Evolutionary conservation across 2,329 filamentous ascomycete genomes (phyloP), one percentile per base, ranked within the genome.

Genomic region (Byssoonygena ceratinophila): DNA sequence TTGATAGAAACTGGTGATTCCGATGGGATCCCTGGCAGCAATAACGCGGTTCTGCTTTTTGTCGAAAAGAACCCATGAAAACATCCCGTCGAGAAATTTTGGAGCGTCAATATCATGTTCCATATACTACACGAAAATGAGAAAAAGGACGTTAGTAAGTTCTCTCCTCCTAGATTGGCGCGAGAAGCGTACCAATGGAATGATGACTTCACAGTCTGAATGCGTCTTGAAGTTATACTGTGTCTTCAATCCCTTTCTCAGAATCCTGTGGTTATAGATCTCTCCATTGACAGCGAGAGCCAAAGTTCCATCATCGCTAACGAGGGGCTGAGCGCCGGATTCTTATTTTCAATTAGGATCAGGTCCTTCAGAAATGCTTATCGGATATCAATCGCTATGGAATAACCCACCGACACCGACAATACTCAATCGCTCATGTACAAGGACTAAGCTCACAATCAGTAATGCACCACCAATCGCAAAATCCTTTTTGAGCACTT

Each of bases 131-230:
- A 12, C 12, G 11, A 44, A 18, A 20, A 25, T 9, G 12, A 23
- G 25, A 8, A 41, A 46, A 48, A n/a, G 16, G 25, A 46, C 46
- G 18, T 49, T 27, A 32, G 45, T 18, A 49, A 11, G 22, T 16
- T 3, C 14, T 29, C 23, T 40, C 51, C 36, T 37, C 9, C n/a
- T 32, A 18, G 18, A 40, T n/a, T 23, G 12, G 14, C 14, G 43
- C 3, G 8, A 46, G n/a, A n/a, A n/a, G 71, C 82, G 68, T 79
- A 94, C 88, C 78, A 98, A 72, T 60, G 94, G 92, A 67, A 98
- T 95, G 71, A 98, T 94, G 67, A 98, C 91, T 73, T 98, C 92
- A 73, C 92, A 98, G 68, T 98, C 92, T 34, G 91, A 97, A 67
- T 92, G 85, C 59, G 92, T 98, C 83, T 96, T 96, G 83, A 97